phyloP scores from a whole-genome alignment of 2,329 filamentous ascomycete species.

The Sarocladium strictum region DNA sequence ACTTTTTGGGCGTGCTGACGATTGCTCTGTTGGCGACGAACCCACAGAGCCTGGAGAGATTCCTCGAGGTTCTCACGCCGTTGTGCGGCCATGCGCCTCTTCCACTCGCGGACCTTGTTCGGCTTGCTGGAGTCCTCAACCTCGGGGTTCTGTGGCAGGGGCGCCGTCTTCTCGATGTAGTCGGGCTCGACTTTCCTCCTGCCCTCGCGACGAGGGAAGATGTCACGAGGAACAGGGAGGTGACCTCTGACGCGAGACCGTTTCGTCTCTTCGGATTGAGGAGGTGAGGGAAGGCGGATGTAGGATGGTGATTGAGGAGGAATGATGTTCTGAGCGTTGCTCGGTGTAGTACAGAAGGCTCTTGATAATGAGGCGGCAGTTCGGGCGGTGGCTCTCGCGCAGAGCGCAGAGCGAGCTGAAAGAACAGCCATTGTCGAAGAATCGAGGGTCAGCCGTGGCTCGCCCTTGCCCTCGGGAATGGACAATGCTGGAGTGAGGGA shows the following conservation, averaged over 20 bases:
- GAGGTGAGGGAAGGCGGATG: conserved; percentile 72
- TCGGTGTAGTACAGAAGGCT: conserved; percentile 27
- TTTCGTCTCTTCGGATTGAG: conserved; percentile 57
- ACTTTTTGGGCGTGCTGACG: conserved; percentile 30
- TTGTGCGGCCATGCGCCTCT: conserved; percentile 63
- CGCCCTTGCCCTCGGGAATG: background rate
- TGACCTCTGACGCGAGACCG: conserved; percentile 60
- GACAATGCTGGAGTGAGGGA: background rate
- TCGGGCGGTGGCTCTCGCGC: conserved; percentile 19
- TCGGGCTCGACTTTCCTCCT: conserved; percentile 53
- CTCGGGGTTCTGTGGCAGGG: conserved; percentile 27
- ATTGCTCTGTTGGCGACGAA: conserved; percentile 50
- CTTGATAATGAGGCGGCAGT: conserved; percentile 19
- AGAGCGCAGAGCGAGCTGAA: conserved; percentile 1
- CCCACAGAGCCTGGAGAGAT: conserved; percentile 64
- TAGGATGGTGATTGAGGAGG: conserved; percentile 84
- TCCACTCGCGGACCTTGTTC: conserved; percentile 45
- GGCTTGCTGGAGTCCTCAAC: background rate
- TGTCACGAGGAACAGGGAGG: conserved; percentile 73
- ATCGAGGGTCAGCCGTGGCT: background rate
- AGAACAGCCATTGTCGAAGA: background rate
- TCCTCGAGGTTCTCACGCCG: conserved; percentile 67
- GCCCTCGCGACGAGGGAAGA: conserved; percentile 59
- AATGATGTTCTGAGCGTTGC: conserved; percentile 47
- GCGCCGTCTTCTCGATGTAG: conserved; percentile 58